Percentiles rank a stretch among this genome's conserved stretches.
phyloP scores from a whole-genome alignment of 2,329 filamentous ascomycete species.

The Monosporascus cannonballus region DNA sequence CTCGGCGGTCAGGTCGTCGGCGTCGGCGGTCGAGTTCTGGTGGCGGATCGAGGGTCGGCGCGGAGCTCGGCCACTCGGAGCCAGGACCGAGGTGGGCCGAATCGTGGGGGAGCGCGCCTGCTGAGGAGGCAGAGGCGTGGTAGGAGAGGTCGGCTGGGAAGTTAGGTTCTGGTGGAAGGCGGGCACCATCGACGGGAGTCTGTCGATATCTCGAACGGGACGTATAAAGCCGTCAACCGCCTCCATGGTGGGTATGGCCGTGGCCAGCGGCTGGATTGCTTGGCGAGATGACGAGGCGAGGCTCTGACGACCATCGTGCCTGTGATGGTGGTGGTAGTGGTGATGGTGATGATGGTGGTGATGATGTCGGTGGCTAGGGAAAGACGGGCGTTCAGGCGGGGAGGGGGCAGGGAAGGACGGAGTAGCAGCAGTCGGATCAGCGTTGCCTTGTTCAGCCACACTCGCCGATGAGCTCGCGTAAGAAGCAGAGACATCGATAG shows the following conservation, averaged over 20 bases:
- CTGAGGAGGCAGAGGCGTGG: slow-evolving; percentile 69
- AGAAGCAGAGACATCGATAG: slow-evolving; percentile 66
- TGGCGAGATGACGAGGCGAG: slow-evolving; percentile 45
- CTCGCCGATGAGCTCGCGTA: slow-evolving; percentile 39
- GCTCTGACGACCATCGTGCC: slow-evolving; percentile 43
- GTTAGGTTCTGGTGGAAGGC: slow-evolving; percentile 61
- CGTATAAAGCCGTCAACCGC: slow-evolving; percentile 68
- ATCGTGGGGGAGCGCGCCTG: slow-evolving; percentile 53
- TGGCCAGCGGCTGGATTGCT: slow-evolving; percentile 60
- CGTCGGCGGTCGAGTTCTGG: slow-evolving; percentile 83
- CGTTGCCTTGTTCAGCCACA: slow-evolving; percentile 31
- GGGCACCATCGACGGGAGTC: slow-evolving; percentile 75
- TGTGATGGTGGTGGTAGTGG: slow-evolving; percentile 32
- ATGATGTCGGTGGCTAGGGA: slow-evolving; percentile 44
- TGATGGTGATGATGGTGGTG: slow-evolving; percentile 40
- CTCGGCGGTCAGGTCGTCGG: slow-evolving; percentile 80
- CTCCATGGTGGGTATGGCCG: slow-evolving; percentile 62
- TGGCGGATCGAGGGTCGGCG: slow-evolving; percentile 83
- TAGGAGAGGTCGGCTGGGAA: slow-evolving; percentile 90
- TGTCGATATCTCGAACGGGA: slow-evolving; percentile 74
- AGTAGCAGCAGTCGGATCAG: slow-evolving; percentile 55
- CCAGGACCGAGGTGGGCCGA: slow-evolving; percentile 46
- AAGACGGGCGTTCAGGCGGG: slow-evolving; percentile 63
- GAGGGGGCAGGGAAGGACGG: slow-evolving; percentile 61
- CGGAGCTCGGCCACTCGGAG: slow-evolving; percentile 49